Evolutionary conservation across 225 moss, liverwort and hornwort genomes (phyloP).

Genomic region (Thuidium tamariscinum): DNA sequence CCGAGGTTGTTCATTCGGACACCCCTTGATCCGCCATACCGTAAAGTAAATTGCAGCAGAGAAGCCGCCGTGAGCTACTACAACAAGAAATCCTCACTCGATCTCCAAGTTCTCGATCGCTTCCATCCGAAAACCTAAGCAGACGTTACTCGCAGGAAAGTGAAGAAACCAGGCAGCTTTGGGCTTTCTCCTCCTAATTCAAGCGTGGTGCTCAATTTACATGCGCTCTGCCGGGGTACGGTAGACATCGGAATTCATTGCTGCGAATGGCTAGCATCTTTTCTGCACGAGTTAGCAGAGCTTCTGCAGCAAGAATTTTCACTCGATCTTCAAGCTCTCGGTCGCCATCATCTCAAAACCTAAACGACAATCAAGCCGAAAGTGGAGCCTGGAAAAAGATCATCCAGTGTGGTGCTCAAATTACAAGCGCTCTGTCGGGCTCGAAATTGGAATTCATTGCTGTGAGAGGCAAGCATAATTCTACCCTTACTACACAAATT

Average conservation of each 20-base stretch:
- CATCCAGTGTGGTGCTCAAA: background rate
- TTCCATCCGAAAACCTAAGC: no score
- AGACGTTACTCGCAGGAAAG: no score
- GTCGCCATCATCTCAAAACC: background rate
- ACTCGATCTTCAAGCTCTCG: background rate
- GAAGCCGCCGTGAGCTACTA: background rate
- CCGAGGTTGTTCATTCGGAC: background rate
- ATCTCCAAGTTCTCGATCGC: no score
- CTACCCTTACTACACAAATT: background rate
- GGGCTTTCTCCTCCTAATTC: no score
- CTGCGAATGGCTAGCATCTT: no score
- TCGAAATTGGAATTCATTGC: background rate
- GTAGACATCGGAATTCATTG: background rate
- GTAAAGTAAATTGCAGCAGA: background rate
- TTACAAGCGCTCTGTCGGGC: background rate
- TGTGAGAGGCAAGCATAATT: background rate
- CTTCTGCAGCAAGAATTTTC: background rate
- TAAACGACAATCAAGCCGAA: background rate
- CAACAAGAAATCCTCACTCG: background rate
- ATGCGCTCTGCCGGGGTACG: no score
- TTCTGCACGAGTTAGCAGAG: no score
- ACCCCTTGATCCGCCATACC: background rate
- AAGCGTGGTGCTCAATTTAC: no score
- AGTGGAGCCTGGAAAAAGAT: no score
- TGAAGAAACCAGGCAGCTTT: no score